Evolutionary conservation across 345 rosid species (phyloP).

Genomic region (Cardamine resedifolia): DNA sequence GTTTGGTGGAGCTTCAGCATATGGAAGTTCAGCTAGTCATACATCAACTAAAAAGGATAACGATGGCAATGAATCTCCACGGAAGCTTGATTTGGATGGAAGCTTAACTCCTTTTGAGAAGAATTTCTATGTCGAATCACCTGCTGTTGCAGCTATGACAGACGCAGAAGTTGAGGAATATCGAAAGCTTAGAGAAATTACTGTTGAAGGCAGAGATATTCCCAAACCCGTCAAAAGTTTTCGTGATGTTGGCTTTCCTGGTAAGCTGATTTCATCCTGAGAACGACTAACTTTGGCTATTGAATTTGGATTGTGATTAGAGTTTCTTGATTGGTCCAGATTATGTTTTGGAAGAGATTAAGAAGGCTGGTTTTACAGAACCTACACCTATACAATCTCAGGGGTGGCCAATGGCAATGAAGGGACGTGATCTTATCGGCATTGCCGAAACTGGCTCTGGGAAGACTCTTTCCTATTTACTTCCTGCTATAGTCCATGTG

Average conservation of each 20-base stretch:
- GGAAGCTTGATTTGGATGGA: conserved; percentile 92
- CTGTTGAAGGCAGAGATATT: conserved; percentile 92
- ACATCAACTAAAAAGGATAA: conserved; percentile 59
- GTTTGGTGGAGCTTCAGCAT: conserved; percentile 78
- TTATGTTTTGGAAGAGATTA: conserved; percentile 90
- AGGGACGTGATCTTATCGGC: conserved; percentile 95
- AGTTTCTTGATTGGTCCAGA: conserved; percentile 45
- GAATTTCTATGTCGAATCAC: conserved; percentile 88
- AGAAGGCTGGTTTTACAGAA: conserved; percentile 90
- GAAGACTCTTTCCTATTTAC: conserved; percentile 87
- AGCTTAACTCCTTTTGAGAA: conserved; percentile 87
- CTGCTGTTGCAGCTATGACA: conserved; percentile 77
- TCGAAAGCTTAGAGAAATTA: conserved; percentile 70
- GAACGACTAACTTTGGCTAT: no score
- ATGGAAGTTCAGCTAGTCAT: conserved; percentile 53
- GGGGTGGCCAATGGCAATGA: conserved; percentile 99
- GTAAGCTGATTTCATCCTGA: no score
- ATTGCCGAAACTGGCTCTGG: conserved; percentile 99
- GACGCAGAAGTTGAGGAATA: conserved; percentile 81
- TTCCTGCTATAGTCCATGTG: conserved; percentile 98
- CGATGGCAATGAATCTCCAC: conserved; percentile 52
- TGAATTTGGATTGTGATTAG: neutral
- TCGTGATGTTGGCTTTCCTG: conserved; percentile 86
- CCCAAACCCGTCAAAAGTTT: conserved; percentile 92
- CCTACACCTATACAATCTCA: conserved; percentile 98